These are phyloP conservation scores for Vicia sativa DNA, from an alignment of 306 rosid genomes.

Conservation along the genomic window DNA sequence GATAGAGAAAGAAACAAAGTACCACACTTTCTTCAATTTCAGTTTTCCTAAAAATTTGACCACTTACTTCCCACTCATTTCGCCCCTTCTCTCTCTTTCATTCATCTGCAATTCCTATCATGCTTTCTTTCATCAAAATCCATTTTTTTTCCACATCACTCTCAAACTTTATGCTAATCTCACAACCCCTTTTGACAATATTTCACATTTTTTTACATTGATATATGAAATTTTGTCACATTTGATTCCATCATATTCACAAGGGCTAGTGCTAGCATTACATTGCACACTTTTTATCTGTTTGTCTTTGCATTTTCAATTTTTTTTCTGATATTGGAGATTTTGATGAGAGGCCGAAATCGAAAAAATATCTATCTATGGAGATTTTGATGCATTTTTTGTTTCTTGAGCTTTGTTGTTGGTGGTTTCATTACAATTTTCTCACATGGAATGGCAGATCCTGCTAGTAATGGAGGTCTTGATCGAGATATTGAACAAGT, in stretches of 20 bases:
- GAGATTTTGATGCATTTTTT: slow-evolving; percentile 69
- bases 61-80: slow-evolving; percentile 65
- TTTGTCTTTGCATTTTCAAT: slow-evolving; percentile 10
- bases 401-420: slow-evolving; percentile 55
- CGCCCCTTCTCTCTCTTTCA: slow-evolving; percentile 48
- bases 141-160: slow-evolving; percentile 29
- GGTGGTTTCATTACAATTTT: slow-evolving; percentile 47
- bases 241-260: neutral
- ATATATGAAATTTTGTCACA: neutral
- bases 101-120: slow-evolving; percentile 36
- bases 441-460: slow-evolving; percentile 98
- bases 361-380: slow-evolving; percentile 64
- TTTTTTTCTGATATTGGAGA: slow-evolving; percentile 35
- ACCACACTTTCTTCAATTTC: slow-evolving; percentile 17
- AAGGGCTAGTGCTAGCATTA: slow-evolving; percentile 1
- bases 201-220: neutral
- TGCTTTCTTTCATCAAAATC: slow-evolving; percentile 27
- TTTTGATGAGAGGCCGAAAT: slow-evolving; percentile 70
- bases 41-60: slow-evolving; percentile 38
- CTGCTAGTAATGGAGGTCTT: slow-evolving; percentile 51
- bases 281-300: neutral
- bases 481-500: slow-evolving; percentile 80
- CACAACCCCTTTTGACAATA: slow-evolving; percentile 17
- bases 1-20: slow-evolving; percentile 23
- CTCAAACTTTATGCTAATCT: slow-evolving; percentile 14